Evolutionary conservation across 2,329 filamentous ascomycete genomes (phyloP).

Genomic region (Teratosphaeria destructans): DNA sequence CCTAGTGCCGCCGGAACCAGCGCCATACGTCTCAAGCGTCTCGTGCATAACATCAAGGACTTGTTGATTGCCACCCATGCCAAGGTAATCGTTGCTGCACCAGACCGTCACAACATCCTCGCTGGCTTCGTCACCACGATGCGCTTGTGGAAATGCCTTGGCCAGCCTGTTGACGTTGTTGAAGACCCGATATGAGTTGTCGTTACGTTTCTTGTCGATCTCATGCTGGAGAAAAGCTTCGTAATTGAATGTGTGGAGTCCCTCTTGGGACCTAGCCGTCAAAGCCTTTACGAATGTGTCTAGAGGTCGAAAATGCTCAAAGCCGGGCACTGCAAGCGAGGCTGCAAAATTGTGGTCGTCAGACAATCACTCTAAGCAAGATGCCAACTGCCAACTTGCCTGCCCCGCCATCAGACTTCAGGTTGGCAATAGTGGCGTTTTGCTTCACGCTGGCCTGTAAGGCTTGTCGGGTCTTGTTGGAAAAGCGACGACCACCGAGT

Average conservation of each 20-base stretch:
- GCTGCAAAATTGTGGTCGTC: no score
- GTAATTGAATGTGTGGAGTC: constrained; percentile 64
- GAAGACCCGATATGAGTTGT: constrained; percentile 99
- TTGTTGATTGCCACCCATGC: constrained; percentile 85
- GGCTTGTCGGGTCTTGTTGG: no score
- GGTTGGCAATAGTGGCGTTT: no score
- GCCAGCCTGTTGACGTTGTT: constrained; percentile 99
- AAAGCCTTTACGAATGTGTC: no score
- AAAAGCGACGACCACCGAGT: no score
- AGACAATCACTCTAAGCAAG: no score
- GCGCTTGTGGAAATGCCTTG: constrained; percentile 88
- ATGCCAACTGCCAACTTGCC: no score
- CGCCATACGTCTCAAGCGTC: constrained; percentile 87
- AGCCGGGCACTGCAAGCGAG: no score
- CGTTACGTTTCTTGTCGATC: constrained; percentile 97
- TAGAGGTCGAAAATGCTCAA: no score
- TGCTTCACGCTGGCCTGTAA: no score
- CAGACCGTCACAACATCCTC: constrained; percentile 90
- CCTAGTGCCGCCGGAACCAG: constrained; percentile 86
- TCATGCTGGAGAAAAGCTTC: constrained; percentile 79
- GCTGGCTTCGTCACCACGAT: constrained; percentile 58
- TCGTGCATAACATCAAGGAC: constrained; percentile 90
- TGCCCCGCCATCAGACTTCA: no score
- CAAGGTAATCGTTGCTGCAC: constrained; percentile 98
- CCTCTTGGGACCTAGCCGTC: no score